Conservation (phyloP, 352 stramenopile genomes). For the Pythium insidiosum region DNA sequence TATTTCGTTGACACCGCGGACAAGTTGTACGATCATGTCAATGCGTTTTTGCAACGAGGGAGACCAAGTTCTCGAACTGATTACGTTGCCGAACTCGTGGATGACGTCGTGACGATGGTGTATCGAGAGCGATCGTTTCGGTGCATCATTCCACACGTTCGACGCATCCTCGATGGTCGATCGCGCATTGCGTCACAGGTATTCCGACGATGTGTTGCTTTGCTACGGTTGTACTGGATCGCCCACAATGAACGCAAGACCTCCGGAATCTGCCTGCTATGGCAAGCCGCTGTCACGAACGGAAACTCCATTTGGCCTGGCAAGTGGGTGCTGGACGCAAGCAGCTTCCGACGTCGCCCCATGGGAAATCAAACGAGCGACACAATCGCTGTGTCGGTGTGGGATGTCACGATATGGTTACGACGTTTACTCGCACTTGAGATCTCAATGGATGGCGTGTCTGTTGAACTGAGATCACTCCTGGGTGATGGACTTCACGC, state of each 20-base stretch:
- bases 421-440: no score
- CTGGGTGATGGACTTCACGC: no score
- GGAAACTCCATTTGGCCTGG: not conserved
- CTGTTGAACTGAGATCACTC: no score
- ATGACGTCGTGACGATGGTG: conserved; percentile 20
- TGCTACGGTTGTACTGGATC: conserved; percentile 2
- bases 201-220: conserved; percentile 4
- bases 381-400: no score
- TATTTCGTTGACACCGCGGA: no score
- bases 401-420: no score
- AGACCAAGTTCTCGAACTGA: conserved; percentile 2
- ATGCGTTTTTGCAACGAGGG: conserved; percentile 1
- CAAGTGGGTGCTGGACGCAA: conserved; percentile 5
- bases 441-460: no score
- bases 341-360: no score
- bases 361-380: no score
- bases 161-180: not conserved
- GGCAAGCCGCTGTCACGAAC: conserved; percentile 2
- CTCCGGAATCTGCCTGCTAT: conserved; percentile 7
- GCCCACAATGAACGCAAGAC: conserved; percentile 8
- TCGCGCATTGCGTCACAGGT: conserved; percentile 1
- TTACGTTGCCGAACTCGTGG: conserved; percentile 17
- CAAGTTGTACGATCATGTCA: conserved; percentile 1
- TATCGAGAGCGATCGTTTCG: conserved; percentile 10
- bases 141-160: conserved; percentile 4